These are phyloP conservation scores for Dothidotthia symphoricarpi DNA, from an alignment of 2,329 filamentous ascomycete species.

Conservation along the genomic window DNA sequence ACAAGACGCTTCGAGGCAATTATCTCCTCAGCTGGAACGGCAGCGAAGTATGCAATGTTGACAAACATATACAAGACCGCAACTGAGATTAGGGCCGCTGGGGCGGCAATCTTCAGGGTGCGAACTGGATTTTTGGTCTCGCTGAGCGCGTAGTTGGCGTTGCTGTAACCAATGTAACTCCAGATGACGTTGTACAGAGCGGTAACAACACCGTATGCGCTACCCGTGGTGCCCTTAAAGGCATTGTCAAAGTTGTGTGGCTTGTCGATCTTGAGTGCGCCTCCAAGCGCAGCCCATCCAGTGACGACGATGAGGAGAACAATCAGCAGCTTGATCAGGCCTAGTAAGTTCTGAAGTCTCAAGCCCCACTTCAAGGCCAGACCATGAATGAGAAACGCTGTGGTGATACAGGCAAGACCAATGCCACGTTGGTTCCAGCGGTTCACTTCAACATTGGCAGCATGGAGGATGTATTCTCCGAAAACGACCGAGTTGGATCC, in stretches of 20 bases:
- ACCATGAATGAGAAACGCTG: constrained; percentile 65
- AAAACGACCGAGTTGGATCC: constrained; percentile 68
- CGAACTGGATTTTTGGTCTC: constrained; percentile 65
- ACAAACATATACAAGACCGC: constrained; percentile 64
- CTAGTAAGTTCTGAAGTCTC: constrained; percentile 64
- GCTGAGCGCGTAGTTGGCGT: constrained; percentile 65
- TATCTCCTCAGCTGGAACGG: constrained; percentile 58
- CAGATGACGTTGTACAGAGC: constrained; percentile 71
- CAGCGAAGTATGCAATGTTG: constrained; percentile 67
- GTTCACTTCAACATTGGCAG: constrained; percentile 60
- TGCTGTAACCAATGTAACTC: constrained; percentile 67
- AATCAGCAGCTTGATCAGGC: constrained; percentile 64
- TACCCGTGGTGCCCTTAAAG: constrained; percentile 65
- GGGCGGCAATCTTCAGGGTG: constrained; percentile 65
- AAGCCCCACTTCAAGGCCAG: constrained; percentile 64
- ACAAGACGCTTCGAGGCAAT: constrained; percentile 54
- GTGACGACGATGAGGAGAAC: constrained; percentile 64
- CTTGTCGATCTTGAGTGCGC: constrained; percentile 59
- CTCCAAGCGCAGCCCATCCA: constrained; percentile 61
- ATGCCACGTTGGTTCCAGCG: constrained; percentile 68
- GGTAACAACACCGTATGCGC: constrained; percentile 66
- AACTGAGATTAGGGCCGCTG: constrained; percentile 58
- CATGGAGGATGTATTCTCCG: constrained; percentile 68
- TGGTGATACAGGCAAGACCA: constrained; percentile 65
- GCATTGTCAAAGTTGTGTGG: constrained; percentile 63